Conservation (phyloP, 140 eudicot genomes). For the Oenanthe javanica region DNA sequence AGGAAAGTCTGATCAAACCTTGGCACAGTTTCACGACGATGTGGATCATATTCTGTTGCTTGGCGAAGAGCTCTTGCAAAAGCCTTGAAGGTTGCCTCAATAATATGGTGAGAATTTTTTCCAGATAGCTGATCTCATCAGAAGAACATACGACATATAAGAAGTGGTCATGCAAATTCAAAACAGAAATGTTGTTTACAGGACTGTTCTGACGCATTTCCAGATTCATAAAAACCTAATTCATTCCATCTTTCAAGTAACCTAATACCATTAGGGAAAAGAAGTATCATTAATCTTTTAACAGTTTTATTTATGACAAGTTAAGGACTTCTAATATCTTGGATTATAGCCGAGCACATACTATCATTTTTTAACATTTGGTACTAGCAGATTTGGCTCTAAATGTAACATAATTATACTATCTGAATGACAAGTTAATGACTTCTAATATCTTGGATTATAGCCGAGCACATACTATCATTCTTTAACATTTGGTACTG, state of each 20-base stretch:
- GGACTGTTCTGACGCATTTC: neutral
- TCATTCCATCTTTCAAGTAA: neutral
- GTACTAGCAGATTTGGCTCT: neutral
- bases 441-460: neutral
- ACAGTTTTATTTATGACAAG: neutral
- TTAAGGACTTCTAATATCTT: neutral
- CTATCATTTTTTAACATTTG: neutral
- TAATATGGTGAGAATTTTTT: constrained; percentile 87
- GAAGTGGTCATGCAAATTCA: neutral
- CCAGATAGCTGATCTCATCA: constrained; percentile 71
- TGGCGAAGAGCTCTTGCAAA: constrained; percentile 98
- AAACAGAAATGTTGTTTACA: neutral
- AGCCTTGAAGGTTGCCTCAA: constrained; percentile 96
- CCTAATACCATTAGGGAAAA: neutral
- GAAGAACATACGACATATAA: neutral
- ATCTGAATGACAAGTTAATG: neutral
- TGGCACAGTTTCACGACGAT: constrained; percentile 78
- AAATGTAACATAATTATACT: neutral
- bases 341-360: neutral
- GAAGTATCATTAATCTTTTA: neutral
- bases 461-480: neutral
- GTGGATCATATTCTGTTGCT: constrained; percentile 83
- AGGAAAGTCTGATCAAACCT: constrained; percentile 39
- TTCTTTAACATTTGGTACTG: neutral
- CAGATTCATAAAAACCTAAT: neutral